phyloP scores from a whole-genome alignment of 352 stramenopile genomes.

The Globisporangium paroecandrum region DNA sequence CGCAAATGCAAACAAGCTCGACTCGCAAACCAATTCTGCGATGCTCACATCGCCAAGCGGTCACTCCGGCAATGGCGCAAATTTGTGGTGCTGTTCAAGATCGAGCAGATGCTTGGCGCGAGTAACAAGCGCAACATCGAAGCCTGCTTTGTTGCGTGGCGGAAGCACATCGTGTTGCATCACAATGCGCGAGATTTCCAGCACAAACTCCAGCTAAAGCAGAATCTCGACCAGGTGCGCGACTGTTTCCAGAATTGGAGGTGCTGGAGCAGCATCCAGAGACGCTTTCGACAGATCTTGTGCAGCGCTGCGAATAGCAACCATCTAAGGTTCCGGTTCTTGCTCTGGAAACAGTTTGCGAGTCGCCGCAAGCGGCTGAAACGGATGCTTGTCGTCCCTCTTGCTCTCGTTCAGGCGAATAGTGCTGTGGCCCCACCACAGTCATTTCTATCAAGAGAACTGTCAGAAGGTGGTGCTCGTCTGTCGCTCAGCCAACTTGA shows the following conservation, averaged over 20 bases:
- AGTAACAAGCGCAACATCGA: slow-evolving; percentile 26
- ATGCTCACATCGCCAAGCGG: slow-evolving; percentile 7
- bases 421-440: not conserved
- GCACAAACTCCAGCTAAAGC: slow-evolving; percentile 11
- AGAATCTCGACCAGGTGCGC: slow-evolving; percentile 11
- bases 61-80: slow-evolving; percentile 34
- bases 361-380: slow-evolving; percentile 26
- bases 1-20: slow-evolving; percentile 15
- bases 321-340: slow-evolving; percentile 45
- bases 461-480: not conserved
- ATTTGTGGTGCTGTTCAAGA: slow-evolving; percentile 44
- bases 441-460: not conserved
- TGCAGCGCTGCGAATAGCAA: slow-evolving; percentile 30
- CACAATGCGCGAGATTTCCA: slow-evolving; percentile 26
- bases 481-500: not conserved
- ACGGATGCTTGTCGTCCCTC: slow-evolving; percentile 14
- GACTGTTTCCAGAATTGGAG: slow-evolving; percentile 34
- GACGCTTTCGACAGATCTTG: slow-evolving; percentile 35
- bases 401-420: not conserved
- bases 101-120: slow-evolving; percentile 44
- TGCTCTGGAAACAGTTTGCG: slow-evolving; percentile 48
- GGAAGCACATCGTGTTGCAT: slow-evolving; percentile 25
- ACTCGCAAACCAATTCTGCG: slow-evolving; percentile 17
- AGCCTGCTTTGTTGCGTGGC: slow-evolving; percentile 38
- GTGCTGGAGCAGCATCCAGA: slow-evolving; percentile 25